Evolutionary conservation across 352 stramenopile genomes (phyloP).

Genomic region (Ophiocytium majus): DNA sequence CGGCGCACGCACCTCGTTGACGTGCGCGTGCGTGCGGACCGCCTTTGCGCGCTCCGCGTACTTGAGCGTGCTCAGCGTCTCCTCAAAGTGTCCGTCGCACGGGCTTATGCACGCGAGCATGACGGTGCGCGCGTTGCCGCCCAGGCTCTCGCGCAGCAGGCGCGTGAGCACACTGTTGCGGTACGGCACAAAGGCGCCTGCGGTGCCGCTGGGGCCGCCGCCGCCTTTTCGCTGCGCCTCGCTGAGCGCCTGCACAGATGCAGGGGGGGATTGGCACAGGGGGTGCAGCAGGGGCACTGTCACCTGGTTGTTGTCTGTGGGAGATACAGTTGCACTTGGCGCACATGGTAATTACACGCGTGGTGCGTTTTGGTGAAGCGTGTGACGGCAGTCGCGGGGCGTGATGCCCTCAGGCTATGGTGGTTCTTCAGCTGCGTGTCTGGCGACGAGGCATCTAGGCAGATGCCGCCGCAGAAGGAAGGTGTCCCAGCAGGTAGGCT

Average conservation of each 20-base stretch:
- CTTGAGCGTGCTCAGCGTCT: constrained; percentile 87
- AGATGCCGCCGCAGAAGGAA: too few species aligned
- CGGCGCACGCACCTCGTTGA: not conserved
- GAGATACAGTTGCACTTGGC: too few species aligned
- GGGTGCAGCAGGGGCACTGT: too few species aligned
- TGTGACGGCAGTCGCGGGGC: too few species aligned
- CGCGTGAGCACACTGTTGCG: constrained; percentile 79
- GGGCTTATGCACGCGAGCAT: constrained; percentile 81
- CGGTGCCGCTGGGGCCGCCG: not conserved
- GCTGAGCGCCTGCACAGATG: constrained; percentile 28
- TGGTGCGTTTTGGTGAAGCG: too few species aligned
- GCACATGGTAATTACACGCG: too few species aligned
- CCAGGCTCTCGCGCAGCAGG: constrained; percentile 59
- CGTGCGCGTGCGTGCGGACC: constrained; percentile 79
- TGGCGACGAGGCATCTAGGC: too few species aligned
- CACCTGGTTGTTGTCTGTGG: too few species aligned
- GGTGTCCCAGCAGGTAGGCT: too few species aligned
- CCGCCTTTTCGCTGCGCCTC: constrained; percentile 16
- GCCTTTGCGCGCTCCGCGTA: constrained; percentile 86
- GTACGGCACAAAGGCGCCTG: constrained; percentile 70
- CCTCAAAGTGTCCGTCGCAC: constrained; percentile 75
- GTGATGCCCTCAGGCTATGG: too few species aligned
- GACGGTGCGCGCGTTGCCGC: constrained; percentile 70
- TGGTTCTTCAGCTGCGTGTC: too few species aligned
- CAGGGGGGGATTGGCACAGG: too few species aligned